phyloP scores from a whole-genome alignment of 2,329 filamentous ascomycete species.

The Botrytis fragariae region DNA sequence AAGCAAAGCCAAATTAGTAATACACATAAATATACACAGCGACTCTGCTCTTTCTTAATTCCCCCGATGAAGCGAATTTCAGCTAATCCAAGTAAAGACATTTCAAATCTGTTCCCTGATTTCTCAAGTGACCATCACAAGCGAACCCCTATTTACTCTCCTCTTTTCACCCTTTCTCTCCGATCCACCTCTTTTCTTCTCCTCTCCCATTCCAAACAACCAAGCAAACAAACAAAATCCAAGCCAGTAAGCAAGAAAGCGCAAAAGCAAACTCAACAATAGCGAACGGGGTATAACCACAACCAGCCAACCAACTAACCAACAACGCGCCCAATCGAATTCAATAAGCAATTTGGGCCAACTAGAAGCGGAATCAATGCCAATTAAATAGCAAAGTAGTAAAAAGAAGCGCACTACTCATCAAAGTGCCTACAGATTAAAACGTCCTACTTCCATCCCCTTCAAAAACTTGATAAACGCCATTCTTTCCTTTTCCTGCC shows the following conservation, averaged over 20 bases:
- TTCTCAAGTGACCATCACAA: background rate
- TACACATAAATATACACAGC: background rate
- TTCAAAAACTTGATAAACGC: background rate
- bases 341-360: background rate
- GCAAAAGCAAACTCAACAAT: background rate
- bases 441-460: background rate
- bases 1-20: background rate
- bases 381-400: background rate
- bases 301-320: conserved; percentile 1
- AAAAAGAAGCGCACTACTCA: background rate
- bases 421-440: background rate
- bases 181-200: background rate
- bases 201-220: background rate
- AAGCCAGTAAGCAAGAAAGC: background rate
- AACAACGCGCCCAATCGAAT: background rate
- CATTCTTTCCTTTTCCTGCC: background rate
- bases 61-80: background rate
- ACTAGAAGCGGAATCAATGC: background rate
- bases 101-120: background rate
- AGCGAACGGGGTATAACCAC: conserved; percentile 10
- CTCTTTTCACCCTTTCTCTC: background rate
- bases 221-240: background rate
- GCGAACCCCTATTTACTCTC: background rate
- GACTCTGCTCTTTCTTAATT: background rate
- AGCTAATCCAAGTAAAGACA: background rate